Evolutionary conservation across 2,329 filamentous ascomycete genomes (phyloP).

Genomic region (Monilinia fructigena): DNA sequence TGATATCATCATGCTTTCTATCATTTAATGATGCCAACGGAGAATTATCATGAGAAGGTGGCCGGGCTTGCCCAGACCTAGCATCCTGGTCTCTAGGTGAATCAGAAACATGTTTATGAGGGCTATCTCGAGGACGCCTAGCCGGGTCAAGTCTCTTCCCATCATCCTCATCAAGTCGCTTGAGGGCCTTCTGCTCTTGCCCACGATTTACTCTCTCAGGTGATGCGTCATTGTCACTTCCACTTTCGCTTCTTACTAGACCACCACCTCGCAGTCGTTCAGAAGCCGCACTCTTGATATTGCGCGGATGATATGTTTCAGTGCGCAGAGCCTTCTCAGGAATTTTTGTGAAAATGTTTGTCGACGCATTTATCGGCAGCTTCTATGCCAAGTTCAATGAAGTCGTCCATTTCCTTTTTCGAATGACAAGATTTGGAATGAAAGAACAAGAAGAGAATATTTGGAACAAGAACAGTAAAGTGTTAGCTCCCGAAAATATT

Average conservation of each 20-base stretch:
- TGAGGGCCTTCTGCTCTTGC: background rate
- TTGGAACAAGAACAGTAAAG: background rate
- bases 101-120: background rate
- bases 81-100: background rate
- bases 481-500: background rate
- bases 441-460: background rate
- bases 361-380: conserved; percentile 24
- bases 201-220: background rate
- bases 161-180: background rate
- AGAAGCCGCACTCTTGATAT: background rate
- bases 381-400: background rate
- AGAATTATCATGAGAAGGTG: background rate
- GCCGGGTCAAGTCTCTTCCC: no score
- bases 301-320: background rate
- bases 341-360: conserved; percentile 28
- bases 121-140: background rate
- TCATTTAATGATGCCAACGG: background rate
- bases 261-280: background rate
- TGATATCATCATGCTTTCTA: background rate
- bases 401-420: background rate
- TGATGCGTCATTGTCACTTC: background rate
- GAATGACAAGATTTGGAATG: background rate
- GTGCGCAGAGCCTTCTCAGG: conserved; percentile 23
- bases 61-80: no score
- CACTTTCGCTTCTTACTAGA: background rate